Conservation (phyloP, 2,329 filamentous ascomycete species). For the Monilinia polystroma region DNA sequence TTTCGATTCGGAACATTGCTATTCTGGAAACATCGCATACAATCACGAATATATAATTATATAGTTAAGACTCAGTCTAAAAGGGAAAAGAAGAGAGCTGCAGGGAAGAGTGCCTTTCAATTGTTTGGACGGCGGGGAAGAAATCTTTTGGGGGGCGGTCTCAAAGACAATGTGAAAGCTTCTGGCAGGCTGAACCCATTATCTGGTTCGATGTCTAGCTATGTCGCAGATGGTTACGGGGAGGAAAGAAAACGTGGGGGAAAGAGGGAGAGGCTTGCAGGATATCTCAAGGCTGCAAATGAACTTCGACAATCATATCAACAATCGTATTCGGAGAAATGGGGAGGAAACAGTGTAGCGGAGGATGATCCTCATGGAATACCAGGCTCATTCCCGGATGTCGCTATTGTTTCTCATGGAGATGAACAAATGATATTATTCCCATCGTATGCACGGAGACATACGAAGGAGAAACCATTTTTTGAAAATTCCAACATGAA, state of each 20-base stretch:
- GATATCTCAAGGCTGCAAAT: constrained; percentile 69
- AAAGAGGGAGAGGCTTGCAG: constrained; percentile 75
- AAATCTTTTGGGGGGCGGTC: constrained; percentile 39
- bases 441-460: constrained; percentile 78
- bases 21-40: constrained; percentile 65
- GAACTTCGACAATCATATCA: constrained; percentile 68
- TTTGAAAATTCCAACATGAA: constrained; percentile 43
- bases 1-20: constrained; percentile 77
- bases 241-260: constrained; percentile 58
- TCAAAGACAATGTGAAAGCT: constrained; percentile 42
- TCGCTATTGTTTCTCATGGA: constrained; percentile 74
- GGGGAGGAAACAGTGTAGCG: constrained; percentile 46
- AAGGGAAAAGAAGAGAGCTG: constrained; percentile 47
- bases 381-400: constrained; percentile 79
- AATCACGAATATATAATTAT: constrained; percentile 74
- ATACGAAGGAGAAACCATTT: constrained; percentile 37
- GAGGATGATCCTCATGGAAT: constrained; percentile 52
- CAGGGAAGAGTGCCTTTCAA: constrained; percentile 37
- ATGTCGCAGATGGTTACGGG: constrained; percentile 39
- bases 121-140: constrained; percentile 35
- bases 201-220: constrained; percentile 41
- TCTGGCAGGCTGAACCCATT: constrained; percentile 35
- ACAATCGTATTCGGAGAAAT: constrained; percentile 50
- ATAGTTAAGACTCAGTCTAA: constrained; percentile 64
- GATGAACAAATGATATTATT: constrained; percentile 94